These are phyloP conservation scores for Tetrapyrgos nigripes DNA, from an alignment of 1,284 basidiomycete species.

Conservation along the genomic window DNA sequence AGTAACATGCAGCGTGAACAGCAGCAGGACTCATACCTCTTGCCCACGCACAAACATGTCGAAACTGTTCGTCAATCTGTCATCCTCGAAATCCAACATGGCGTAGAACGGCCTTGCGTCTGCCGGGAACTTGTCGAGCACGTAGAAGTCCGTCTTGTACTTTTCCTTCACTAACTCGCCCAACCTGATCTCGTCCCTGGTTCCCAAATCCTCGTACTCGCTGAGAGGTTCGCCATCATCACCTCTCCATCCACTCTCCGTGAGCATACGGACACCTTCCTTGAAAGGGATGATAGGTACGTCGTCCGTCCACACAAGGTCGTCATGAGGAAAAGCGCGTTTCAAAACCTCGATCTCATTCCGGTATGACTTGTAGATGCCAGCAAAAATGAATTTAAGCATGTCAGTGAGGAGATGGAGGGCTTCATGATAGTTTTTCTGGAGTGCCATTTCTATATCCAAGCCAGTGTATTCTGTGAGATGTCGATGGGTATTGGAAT, in stretches of 20 bases:
- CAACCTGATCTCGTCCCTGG: constrained; percentile 91
- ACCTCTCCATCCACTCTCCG: constrained; percentile 79
- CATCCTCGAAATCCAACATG: constrained; percentile 90
- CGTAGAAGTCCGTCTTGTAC: constrained; percentile 97
- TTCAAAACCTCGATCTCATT: constrained; percentile 85
- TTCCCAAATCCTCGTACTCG: constrained; percentile 60
- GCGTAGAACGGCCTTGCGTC: constrained; percentile 97
- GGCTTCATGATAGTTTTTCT: constrained; percentile 98
- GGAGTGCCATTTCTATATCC: constrained; percentile 98
- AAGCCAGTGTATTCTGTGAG: constrained; percentile 98
- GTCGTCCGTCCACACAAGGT: constrained; percentile 87
- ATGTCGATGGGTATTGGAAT: constrained; percentile 97
- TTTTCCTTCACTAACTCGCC: constrained; percentile 90
- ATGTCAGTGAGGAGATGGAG: constrained; percentile 87
- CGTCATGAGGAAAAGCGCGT: constrained; percentile 89
- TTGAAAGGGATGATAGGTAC: constrained; percentile 85
- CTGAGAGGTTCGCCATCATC: constrained; percentile 87
- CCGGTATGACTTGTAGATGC: constrained; percentile 76
- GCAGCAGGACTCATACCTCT: constrained; percentile 48
- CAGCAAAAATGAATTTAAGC: constrained; percentile 84
- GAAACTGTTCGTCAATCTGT: constrained; percentile 95
- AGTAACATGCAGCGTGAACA: too few species aligned
- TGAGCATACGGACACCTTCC: constrained; percentile 81
- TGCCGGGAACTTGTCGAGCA: constrained; percentile 96
- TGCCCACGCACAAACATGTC: constrained; percentile 99